Conservation (phyloP, 495 filamentous ascomycete genomes). For the Pyronema domesticum region DNA sequence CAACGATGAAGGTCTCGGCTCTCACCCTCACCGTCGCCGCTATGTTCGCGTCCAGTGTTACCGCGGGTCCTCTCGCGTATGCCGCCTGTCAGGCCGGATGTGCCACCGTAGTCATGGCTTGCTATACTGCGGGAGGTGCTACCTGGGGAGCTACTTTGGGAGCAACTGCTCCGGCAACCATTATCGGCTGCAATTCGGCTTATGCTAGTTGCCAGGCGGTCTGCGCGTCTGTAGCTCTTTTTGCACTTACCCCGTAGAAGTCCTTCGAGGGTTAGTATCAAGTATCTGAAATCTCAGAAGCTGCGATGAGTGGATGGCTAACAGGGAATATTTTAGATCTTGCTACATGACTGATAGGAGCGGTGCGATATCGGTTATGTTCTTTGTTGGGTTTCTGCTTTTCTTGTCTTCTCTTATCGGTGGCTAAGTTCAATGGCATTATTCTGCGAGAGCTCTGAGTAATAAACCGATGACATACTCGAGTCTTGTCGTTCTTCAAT, state of each 20-base stretch:
- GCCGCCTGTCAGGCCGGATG: conserved; percentile 37
- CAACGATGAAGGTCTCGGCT: neutral
- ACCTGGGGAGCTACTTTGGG: conserved; percentile 31
- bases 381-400: no score
- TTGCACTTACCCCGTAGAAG: conserved; percentile 9
- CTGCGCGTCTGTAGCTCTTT: conserved; percentile 26
- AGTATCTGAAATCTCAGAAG: no score
- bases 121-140: conserved; percentile 34
- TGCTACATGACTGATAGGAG: no score
- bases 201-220: conserved; percentile 34
- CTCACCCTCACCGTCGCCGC: neutral
- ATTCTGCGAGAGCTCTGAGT: no score
- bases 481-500: no score
- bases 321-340: no score
- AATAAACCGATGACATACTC: no score
- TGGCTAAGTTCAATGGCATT: no score
- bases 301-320: no score
- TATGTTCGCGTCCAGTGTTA: neutral
- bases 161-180: conserved; percentile 26
- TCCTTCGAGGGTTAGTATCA: no score
- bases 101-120: conserved; percentile 32
- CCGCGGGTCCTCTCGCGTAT: conserved; percentile 29
- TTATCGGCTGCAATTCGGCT: conserved; percentile 33
- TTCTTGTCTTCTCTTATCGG: no score
- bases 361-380: no score